These are phyloP conservation scores for Discostella pseudostelligera DNA, from an alignment of 108 stramenopile genomes.

Conservation along the genomic window DNA sequence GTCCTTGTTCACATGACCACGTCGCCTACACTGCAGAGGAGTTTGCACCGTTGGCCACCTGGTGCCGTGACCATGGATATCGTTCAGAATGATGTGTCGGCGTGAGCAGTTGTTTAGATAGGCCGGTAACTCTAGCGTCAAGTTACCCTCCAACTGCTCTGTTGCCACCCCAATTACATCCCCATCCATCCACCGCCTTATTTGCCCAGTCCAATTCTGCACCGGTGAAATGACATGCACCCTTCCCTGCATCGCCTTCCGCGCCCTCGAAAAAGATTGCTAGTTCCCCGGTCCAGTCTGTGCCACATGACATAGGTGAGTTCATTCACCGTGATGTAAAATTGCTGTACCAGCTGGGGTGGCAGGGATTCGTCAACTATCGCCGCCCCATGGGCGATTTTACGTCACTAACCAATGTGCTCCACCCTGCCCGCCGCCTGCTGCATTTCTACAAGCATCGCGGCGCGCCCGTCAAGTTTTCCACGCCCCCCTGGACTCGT, in stretches of 20 bases:
- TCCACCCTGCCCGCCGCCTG: constrained; percentile 34
- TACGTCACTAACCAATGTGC: constrained; percentile 7
- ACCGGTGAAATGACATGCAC: too few species aligned
- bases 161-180: neutral
- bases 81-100: neutral
- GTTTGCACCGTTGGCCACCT: constrained; percentile 1
- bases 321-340: neutral
- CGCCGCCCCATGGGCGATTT: constrained; percentile 6
- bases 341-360: constrained; percentile 2
- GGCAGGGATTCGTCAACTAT: neutral
- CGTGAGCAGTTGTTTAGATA: constrained; percentile 1
- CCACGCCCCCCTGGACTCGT: constrained; percentile 16
- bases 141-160: neutral
- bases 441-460: constrained; percentile 13
- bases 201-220: too few species aligned
- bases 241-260: too few species aligned
- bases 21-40: neutral
- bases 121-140: neutral
- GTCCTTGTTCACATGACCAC: constrained; percentile 1
- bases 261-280: neutral
- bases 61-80: constrained; percentile 1
- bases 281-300: neutral
- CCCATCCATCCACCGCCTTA: neutral
- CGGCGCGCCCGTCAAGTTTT: constrained; percentile 31
- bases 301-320: neutral